These are phyloP conservation scores for Pseudocercospora pini-densiflorae DNA, from an alignment of 2,329 filamentous ascomycete genomes.

Conservation along the genomic window DNA sequence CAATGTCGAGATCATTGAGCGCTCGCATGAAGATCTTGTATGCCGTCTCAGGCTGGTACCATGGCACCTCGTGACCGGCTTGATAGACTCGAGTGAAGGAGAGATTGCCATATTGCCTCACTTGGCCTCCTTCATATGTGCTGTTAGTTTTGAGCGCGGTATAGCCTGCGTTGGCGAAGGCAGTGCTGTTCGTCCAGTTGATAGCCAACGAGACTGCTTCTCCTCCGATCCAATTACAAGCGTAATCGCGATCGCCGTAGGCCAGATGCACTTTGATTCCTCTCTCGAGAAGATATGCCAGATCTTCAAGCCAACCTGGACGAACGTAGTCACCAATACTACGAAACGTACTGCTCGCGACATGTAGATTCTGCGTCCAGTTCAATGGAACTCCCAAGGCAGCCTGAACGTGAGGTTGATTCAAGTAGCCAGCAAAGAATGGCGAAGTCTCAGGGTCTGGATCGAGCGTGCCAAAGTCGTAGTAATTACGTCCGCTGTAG, in stretches of 20 bases:
- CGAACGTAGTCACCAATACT: constrained; percentile 28
- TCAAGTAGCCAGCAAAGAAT: constrained; percentile 49
- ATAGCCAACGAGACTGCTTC: constrained; percentile 32
- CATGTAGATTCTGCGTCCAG: constrained; percentile 40
- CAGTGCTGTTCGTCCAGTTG: constrained; percentile 28
- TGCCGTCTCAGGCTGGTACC: constrained; percentile 60
- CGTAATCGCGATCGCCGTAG: constrained; percentile 35
- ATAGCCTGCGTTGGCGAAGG: constrained; percentile 36
- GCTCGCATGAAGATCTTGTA: constrained; percentile 60
- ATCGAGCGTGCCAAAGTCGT: constrained; percentile 52
- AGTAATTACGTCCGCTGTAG: constrained; percentile 54
- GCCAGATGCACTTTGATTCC: constrained; percentile 33
- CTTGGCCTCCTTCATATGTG: constrained; percentile 36
- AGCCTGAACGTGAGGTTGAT: constrained; percentile 47
- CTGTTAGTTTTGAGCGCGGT: constrained; percentile 32
- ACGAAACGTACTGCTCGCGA: constrained; percentile 13
- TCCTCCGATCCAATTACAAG: constrained; percentile 34
- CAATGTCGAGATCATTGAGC: constrained; percentile 57
- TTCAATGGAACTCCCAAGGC: constrained; percentile 56
- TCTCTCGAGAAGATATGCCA: constrained; percentile 30
- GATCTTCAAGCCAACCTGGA: constrained; percentile 26
- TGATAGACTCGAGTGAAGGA: constrained; percentile 42
- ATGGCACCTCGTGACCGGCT: constrained; percentile 35
- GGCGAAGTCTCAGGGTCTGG: constrained; percentile 8
- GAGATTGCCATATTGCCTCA: constrained; percentile 39